Conservation (phyloP, 1,284 basidiomycete species). For the Microbotryomycetes sp. region DNA sequence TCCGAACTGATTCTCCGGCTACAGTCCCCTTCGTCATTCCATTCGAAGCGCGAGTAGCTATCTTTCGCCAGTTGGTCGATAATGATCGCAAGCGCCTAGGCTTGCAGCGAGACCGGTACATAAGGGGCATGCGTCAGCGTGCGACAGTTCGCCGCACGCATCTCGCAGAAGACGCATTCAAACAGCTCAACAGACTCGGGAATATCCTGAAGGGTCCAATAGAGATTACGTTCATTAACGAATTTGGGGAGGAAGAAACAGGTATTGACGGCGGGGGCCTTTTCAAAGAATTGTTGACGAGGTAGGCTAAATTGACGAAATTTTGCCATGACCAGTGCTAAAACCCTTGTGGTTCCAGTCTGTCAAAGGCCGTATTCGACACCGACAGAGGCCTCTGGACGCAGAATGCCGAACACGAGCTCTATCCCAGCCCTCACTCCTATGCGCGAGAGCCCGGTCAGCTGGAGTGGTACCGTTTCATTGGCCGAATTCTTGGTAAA, state of each 20-base stretch:
- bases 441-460: constrained; percentile 78
- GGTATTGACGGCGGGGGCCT: constrained; percentile 95
- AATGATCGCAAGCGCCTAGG: constrained; percentile 47
- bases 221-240: constrained; percentile 82
- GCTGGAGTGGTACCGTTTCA: constrained; percentile 87
- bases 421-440: constrained; percentile 87
- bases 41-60: constrained; percentile 79
- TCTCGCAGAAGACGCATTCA: constrained; percentile 39
- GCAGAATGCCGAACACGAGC: constrained; percentile 76
- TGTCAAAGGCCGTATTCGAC: constrained; percentile 90
- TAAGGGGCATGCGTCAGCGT: constrained; percentile 31
- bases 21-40: constrained; percentile 84
- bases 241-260: constrained; percentile 77
- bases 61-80: constrained; percentile 75
- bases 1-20: background rate
- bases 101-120: constrained; percentile 1
- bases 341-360: constrained; percentile 40
- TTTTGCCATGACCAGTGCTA: background rate
- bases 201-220: constrained; percentile 69
- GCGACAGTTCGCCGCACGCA: constrained; percentile 64
- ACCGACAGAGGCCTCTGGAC: constrained; percentile 90
- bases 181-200: constrained; percentile 55
- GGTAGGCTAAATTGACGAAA: constrained; percentile 36
- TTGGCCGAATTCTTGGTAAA: constrained; percentile 88
- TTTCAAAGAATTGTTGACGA: constrained; percentile 95